phyloP scores from a whole-genome alignment of 2,329 filamentous ascomycete species.

The Colletotrichum orchidophilum region DNA sequence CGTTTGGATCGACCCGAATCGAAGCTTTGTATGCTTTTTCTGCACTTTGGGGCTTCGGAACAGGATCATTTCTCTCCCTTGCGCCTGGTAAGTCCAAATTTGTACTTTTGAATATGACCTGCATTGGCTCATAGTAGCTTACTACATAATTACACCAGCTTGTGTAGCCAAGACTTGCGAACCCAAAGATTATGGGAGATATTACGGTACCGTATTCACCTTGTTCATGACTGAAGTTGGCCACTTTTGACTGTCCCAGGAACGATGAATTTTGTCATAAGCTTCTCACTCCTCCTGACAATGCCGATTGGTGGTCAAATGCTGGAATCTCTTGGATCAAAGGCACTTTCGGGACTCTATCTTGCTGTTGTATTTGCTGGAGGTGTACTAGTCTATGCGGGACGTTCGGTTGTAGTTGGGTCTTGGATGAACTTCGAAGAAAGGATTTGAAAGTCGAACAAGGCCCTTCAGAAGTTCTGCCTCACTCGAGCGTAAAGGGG shows the following conservation, averaged over 20 bases:
- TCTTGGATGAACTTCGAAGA: constrained; percentile 1
- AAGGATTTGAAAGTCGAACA: background rate
- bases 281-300: constrained; percentile 54
- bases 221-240: background rate
- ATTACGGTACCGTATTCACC: background rate
- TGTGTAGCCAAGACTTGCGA: constrained; percentile 57
- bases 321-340: constrained; percentile 53
- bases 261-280: constrained; percentile 55
- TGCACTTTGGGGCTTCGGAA: constrained; percentile 57
- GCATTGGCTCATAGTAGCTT: too few species aligned
- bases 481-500: too few species aligned
- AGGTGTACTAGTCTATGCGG: constrained; percentile 41
- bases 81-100: background rate
- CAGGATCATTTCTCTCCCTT: constrained; percentile 45
- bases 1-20: constrained; percentile 50
- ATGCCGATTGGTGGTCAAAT: constrained; percentile 56
- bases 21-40: constrained; percentile 54
- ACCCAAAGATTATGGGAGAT: constrained; percentile 52
- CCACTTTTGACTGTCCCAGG: background rate
- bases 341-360: constrained; percentile 55
- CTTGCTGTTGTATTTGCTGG: constrained; percentile 50
- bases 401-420: constrained; percentile 27
- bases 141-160: too few species aligned
- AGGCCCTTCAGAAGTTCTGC: too few species aligned
- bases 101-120: too few species aligned